These are phyloP conservation scores for Millerozyma acaciae DNA, from an alignment of 805 yeast genomes.

Conservation along the genomic window DNA sequence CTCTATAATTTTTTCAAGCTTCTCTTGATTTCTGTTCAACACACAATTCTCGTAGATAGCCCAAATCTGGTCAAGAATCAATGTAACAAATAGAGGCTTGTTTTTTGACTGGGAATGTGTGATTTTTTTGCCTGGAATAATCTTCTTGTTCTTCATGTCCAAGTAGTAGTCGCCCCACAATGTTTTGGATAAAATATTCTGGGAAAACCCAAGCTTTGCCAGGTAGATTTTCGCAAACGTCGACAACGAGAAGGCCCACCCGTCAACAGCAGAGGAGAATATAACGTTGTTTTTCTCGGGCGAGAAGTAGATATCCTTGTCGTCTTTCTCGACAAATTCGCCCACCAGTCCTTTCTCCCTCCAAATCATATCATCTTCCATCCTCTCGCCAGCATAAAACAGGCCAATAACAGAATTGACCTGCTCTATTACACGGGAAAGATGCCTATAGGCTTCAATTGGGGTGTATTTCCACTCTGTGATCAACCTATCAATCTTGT, in stretches of 20 bases:
- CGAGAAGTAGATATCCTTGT: constrained; percentile 76
- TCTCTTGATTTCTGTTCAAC: constrained; percentile 61
- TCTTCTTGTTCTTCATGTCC: constrained; percentile 86
- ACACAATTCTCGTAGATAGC: constrained; percentile 74
- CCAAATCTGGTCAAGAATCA: constrained; percentile 90
- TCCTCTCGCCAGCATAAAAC: constrained; percentile 87
- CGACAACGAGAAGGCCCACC: constrained; percentile 93
- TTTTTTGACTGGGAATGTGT: constrained; percentile 48
- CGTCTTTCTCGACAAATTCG: constrained; percentile 71
- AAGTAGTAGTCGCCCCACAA: constrained; percentile 93
- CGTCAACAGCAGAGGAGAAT: constrained; percentile 89
- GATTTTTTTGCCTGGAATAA: constrained; percentile 60
- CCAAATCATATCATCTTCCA: constrained; percentile 80
- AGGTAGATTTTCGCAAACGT: constrained; percentile 87
- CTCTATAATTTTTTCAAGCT: constrained; percentile 67
- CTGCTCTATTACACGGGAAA: constrained; percentile 78
- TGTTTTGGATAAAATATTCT: constrained; percentile 74
- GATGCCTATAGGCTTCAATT: constrained; percentile 77
- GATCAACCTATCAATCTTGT: constrained; percentile 85
- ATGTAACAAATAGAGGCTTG: constrained; percentile 82
- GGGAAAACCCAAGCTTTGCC: constrained; percentile 77
- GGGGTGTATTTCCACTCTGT: constrained; percentile 80
- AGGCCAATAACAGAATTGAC: constrained; percentile 94
- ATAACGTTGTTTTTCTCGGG: constrained; percentile 88
- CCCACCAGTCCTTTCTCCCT: constrained; percentile 58